Base-by-base conservation (phyloP, 1,284 basidiomycete species). In the Pseudozyma hubeiensis region DNA sequence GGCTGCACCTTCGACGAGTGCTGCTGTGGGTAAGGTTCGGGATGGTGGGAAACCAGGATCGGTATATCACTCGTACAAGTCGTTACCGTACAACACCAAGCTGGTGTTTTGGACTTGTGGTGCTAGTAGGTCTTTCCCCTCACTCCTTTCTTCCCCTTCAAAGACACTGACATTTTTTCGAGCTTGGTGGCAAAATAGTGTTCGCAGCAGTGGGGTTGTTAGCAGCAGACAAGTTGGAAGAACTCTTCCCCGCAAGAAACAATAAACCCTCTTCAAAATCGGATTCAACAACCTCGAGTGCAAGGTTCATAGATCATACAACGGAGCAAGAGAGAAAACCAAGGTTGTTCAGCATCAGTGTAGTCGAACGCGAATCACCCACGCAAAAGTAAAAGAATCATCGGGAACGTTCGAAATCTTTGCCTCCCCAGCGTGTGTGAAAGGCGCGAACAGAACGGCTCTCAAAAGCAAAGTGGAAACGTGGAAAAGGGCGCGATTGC, bases 231-330 rank as follows among this genome's bases (percentile, higher is more conserved):
- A 63, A 62, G 17, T 40, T 75, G 8, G 66, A 75, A 37, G 59
- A 74, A 29, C 48, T 65, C 19, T 74, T 65, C 51, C 71, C 71
- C 8, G 65, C 65, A 4, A 51, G 65, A 6, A 75, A 75, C 60
- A 51, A 70, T 37, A 31, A 37, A 14, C 16, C 58, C 39, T 7
- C 35, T 2, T 10, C 44, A 2, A 35, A 53, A 4, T 34, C 30
- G 7, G n/a, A 41, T 29, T 17, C 17, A 45, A 35, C 35, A 31
- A 10, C 39, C 2, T 2, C 49, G 16, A 33, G 30, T 0, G 35
- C 70, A 7, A 60, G 45, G 24, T 51, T 57, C 19, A 67, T 73
- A 55, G 19, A 46, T 16, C 62, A 61, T 39, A 2, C 24, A 24
- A 24, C 24, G 24, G 24, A 2, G 24, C 34, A 53, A 6, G 17